Percentiles rank a stretch among this genome's conserved stretches.
Evolutionary conservation across 768 basidiomycete genomes (phyloP).

Genomic region (Phlegmacium glaucopus): DNA sequence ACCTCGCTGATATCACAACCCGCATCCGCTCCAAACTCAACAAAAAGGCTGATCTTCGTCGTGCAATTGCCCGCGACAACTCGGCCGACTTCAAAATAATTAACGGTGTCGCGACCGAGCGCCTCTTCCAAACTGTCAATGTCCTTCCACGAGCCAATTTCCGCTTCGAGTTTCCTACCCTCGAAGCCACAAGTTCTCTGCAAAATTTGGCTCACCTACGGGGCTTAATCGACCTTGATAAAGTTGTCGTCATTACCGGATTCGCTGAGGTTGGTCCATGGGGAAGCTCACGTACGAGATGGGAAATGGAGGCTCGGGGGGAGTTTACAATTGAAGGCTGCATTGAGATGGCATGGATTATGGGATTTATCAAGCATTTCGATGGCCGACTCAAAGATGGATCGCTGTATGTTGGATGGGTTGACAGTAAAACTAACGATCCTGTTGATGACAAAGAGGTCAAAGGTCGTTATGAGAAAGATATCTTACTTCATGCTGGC

Average conservation of each 20-base stretch:
- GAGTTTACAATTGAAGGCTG: conserved; percentile 96
- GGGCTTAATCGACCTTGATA: conserved; percentile 91
- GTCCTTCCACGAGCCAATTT: conserved; percentile 98
- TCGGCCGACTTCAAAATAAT: conserved; percentile 92
- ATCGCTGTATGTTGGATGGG: conserved; percentile 95
- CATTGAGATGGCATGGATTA: conserved; percentile 99
- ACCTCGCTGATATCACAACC: conserved; percentile 87
- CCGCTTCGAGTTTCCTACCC: conserved; percentile 88
- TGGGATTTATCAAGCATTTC: conserved; percentile 98
- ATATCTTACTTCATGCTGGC: conserved; percentile 87
- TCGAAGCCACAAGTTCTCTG: conserved; percentile 71
- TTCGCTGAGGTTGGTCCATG: conserved; percentile 98
- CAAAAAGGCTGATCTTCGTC: conserved; percentile 88
- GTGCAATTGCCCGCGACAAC: conserved; percentile 91
- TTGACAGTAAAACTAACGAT: conserved; percentile 88
- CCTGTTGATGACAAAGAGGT: conserved; percentile 99
- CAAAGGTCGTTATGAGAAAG: conserved; percentile 89
- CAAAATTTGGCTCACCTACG: conserved; percentile 74
- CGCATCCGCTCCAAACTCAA: conserved; percentile 81
- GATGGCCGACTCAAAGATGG: conserved; percentile 95
- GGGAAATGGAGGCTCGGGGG: conserved; percentile 99
- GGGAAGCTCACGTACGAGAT: conserved; percentile 96
- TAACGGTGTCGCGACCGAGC: conserved; percentile 89
- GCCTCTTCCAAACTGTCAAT: conserved; percentile 86
- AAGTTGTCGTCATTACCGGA: conserved; percentile 93